Base-by-base conservation (phyloP, 345 rosid species). In the Isatis tinctoria region DNA sequence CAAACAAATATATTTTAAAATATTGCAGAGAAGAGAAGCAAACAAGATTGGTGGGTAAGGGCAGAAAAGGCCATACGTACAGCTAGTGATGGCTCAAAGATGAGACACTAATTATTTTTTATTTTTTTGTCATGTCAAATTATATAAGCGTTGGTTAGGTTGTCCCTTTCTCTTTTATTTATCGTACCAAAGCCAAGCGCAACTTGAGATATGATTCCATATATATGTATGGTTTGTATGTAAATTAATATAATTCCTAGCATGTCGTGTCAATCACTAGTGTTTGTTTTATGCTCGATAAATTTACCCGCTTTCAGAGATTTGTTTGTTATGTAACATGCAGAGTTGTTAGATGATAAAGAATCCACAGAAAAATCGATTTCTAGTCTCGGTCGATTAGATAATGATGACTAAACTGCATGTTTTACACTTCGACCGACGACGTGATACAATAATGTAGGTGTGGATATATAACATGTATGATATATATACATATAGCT, bases 91-190 rank as follows among this genome's bases (percentile, higher is more conserved):
- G 70, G 80, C 60, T 64, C 71, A 48, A 6, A 48, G 71, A 70
- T 63, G 30, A 26, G 69, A 22, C 37, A 40, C n/a, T 69, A 12
- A 70, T 69, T 76, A 26, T 75, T n/a, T n/a, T n/a, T n/a, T n/a
- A n/a, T n/a, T 49, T 49, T 40, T 53, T 58, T 45, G 67, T 70
- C 76, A 70, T 65, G 61, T 64, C 72, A 58, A 47, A 70, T 77
- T 70, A 57, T n/a, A n/a, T 71, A 57, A 65, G 72, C 47, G 80
- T 77, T 65, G 58, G 76, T 71, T 77, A 72, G 62, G 62, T 39
- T 77, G 80, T 77, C 80, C 54, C 76, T 77, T 71, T 77, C 73
- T 69, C 76, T 77, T 58, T 77, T 16, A 77, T 65, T 71, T 71
- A 65, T 72, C 69, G 72, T 65, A 77, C 61, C 76, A 59, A 36